phyloP scores from a whole-genome alignment of 83 land plant genomes.

The Larix sibirica region DNA sequence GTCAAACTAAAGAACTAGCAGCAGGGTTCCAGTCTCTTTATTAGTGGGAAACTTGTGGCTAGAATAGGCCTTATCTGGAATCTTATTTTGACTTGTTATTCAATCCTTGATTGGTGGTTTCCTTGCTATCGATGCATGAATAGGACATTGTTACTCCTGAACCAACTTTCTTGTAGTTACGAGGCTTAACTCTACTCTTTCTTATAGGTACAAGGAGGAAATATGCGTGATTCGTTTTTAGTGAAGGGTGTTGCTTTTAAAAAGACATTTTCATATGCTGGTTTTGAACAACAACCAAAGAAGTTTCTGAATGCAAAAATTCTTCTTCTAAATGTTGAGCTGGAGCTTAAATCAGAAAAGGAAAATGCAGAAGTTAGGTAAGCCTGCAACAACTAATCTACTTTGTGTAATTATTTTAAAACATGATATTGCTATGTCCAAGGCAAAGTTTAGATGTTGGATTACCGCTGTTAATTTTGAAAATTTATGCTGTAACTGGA shows the following conservation, averaged over 20 bases:
- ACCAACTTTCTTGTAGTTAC: background rate
- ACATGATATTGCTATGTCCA: background rate
- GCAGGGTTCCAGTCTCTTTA: background rate
- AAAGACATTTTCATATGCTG: conserved; percentile 99
- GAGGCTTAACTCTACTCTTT: background rate
- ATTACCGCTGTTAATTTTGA: background rate
- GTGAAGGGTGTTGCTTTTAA: conserved; percentile 99
- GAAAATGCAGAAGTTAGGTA: conserved; percentile 99
- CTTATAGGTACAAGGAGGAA: conserved; percentile 94
- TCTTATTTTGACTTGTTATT: background rate
- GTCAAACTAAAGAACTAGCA: background rate
- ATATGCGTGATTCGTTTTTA: conserved; percentile 94
- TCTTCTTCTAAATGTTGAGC: conserved; percentile 84
- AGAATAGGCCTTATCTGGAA: background rate
- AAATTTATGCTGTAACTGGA: conserved; percentile 4
- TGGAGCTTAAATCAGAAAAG: conserved; percentile 97
- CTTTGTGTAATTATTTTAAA: background rate
- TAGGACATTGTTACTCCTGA: background rate
- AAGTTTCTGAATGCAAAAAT: conserved; percentile 84
- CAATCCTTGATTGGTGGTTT: conserved; percentile 4
- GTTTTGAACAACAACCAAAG: conserved; percentile 99
- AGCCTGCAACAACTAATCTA: background rate
- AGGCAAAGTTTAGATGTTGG: background rate
- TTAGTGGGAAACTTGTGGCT: background rate
- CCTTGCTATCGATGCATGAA: background rate